Conservation (phyloP, 495 filamentous ascomycete species). For the Rostrohypoxylon terebratum region DNA sequence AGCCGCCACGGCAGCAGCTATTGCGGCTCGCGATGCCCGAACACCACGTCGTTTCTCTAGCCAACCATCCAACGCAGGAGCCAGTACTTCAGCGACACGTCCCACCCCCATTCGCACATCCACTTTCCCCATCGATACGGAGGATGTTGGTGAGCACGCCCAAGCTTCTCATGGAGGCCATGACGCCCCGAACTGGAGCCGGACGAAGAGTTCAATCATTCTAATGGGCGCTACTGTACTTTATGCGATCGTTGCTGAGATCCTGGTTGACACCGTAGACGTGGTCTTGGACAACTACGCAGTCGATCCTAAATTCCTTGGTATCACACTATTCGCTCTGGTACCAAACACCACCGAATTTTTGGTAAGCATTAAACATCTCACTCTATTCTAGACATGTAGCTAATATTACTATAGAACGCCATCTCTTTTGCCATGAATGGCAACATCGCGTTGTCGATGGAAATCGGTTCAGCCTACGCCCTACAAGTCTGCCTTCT, state of each 20-base stretch:
- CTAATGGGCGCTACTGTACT: conserved; percentile 89
- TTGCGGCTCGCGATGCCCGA: conserved; percentile 81
- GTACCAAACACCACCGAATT: conserved; percentile 99
- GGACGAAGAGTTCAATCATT: conserved; percentile 87
- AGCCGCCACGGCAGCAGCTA: conserved; percentile 88
- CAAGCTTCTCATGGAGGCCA: conserved; percentile 80
- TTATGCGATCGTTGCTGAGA: conserved; percentile 96
- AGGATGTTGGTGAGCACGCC: conserved; percentile 54
- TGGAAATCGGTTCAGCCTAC: conserved; percentile 99
- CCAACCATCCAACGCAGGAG: conserved; percentile 42
- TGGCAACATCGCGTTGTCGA: conserved; percentile 98
- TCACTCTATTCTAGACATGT: not conserved
- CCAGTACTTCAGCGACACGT: conserved; percentile 47
- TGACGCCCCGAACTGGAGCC: conserved; percentile 98
- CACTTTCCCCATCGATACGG: conserved; percentile 55
- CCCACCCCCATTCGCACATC: conserved; percentile 52
- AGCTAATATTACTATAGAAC: conserved; percentile 71
- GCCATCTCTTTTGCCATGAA: conserved; percentile 99
- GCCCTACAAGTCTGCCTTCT: conserved; percentile 97
- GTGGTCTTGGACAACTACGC: conserved; percentile 88
- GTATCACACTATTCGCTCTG: conserved; percentile 95
- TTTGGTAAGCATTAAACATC: conserved; percentile 68
- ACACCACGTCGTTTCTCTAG: conserved; percentile 48
- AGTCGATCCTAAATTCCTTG: conserved; percentile 97
- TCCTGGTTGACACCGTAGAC: conserved; percentile 95